Conservation (phyloP, 179 eudicot genomes). For the Beta macrorhiza region DNA sequence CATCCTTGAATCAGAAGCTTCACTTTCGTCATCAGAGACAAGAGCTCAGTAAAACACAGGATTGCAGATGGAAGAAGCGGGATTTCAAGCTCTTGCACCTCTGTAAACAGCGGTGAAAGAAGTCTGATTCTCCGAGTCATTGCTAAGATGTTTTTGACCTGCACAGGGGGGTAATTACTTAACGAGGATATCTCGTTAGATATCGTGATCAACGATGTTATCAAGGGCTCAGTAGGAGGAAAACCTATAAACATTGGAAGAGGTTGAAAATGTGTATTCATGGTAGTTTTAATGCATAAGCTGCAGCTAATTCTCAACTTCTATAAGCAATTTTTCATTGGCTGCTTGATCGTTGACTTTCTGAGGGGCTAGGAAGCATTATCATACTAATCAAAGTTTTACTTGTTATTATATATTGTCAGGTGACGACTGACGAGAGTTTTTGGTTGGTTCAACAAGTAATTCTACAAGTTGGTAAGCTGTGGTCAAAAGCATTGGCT, state of each 20-base stretch:
- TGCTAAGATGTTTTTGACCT: constrained; percentile 41
- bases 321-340: not conserved
- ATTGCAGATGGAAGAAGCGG: constrained; percentile 54
- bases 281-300: not conserved
- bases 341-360: not conserved
- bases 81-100: constrained; percentile 42
- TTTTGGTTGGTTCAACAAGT: constrained; percentile 7
- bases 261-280: not conserved
- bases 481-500: not conserved
- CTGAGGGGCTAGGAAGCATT: not conserved
- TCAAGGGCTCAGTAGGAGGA: constrained; percentile 46
- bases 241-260: constrained; percentile 35
- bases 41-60: constrained; percentile 52
- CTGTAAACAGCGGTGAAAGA: constrained; percentile 56
- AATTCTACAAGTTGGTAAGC: not conserved
- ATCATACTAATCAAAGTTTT: not conserved
- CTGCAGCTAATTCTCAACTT: constrained; percentile 1
- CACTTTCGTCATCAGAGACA: constrained; percentile 30
- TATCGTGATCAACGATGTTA: constrained; percentile 47
- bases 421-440: not conserved
- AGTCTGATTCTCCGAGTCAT: constrained; percentile 54
- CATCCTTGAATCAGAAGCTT: constrained; percentile 40
- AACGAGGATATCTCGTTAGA: constrained; percentile 46
- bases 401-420: not conserved
- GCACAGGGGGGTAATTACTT: constrained; percentile 41